Evolutionary conservation across 352 stramenopile genomes (phyloP), one percentile per base, ranked within the genome.

Genomic region (Phytophthora litchii): DNA sequence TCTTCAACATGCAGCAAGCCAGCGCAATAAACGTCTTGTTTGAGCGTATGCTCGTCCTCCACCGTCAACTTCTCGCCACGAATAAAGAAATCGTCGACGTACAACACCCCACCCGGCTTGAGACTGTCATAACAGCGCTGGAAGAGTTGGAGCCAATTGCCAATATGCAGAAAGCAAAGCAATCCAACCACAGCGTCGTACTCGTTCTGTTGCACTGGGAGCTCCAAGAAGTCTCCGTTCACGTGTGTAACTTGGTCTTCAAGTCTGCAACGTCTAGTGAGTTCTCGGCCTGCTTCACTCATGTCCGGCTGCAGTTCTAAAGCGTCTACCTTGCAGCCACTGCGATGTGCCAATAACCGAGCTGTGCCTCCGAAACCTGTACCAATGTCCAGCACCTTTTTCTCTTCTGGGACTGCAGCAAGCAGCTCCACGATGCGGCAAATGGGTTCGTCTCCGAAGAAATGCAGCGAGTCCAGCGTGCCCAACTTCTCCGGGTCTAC

Each of bases 291-390:
- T 17, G 84, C 74, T 8, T 77, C 61, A 49, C 83, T 84, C 42
- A 93, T 69, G 57, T 94, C 87, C 0, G 70, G 70, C 56, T 96
- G 87, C 20, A 96, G 64, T 54, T 96, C 87, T n/a, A 96, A 47
- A 36, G 81, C 87, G 44, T 88, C 66, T 10, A 91, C 74, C 8
- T 65, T 72, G 54, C 81, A 91, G 36, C 76, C 75, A 48, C 80
- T 83, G 51, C 78, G 76, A 32, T 79, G 64, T 19, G 89, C 89
- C 20, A 97, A 64, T 67, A 96, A 79, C 14, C 92, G 70, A 29
- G 88, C 91, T 4, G 89, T 95, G 50, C 89, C 86, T 54, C 92
- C 92, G 59, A 95, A 94, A 16, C 92, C 92, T 49, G 89, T 92
- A 48, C 90, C 92, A 35, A 98, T 84, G 62, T 97, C 90, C 41